Evolutionary conservation across 106 monocot species (phyloP), one percentile per base, ranked within the genome.

Genomic region (Allium cepa): DNA sequence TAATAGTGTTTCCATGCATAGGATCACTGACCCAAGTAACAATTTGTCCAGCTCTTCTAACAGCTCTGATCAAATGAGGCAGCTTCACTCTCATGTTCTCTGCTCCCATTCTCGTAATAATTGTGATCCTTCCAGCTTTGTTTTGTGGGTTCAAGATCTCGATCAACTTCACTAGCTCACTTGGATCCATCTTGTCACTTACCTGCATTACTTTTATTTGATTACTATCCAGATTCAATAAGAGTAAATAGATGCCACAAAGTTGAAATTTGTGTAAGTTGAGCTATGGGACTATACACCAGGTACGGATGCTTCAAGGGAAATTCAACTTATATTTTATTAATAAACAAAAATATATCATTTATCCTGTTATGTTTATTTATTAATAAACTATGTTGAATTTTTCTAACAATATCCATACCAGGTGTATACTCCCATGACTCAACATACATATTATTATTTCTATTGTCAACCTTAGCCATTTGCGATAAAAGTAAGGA

Each of bases 171-270:
- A 72, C 52, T 15, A 63, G 68, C 53, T 68, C 68, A 51, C 45
- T 68, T 55, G 72, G 63, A 53, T 72, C 72, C 72, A 72, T 72
- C 62, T 72, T 72, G 17, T 72, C 72, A 63, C 72, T 72, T 49
- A 63, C 63, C 72, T 72, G 55, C 53, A 53, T 36, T 10, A 11
- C 8, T 4, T 9, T 4, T 66, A 11, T 28, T 1, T 7, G 28
- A 36, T 68, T 51, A 68, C n/a, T 55, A 17, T 50, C 66, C 22
- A 68, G 55, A 36, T 17, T 18, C 4, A 9, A 9, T 13, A 50
- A 22, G 18, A 8, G 17, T 64, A 9, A 48, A 36, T 28, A 1
- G 14, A 36, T 48, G 0, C 9, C 26, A 48, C 18, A 50, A 36
- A 5, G 36, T 5, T 5, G 36, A 36, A 36, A 36, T 36, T 36